A percentile compares a stretch with the other conserved stretches of the same genome.
Evolutionary conservation across 2,329 filamentous ascomycete genomes (phyloP).

Genomic region (Neopestalotiopsis clavispora): DNA sequence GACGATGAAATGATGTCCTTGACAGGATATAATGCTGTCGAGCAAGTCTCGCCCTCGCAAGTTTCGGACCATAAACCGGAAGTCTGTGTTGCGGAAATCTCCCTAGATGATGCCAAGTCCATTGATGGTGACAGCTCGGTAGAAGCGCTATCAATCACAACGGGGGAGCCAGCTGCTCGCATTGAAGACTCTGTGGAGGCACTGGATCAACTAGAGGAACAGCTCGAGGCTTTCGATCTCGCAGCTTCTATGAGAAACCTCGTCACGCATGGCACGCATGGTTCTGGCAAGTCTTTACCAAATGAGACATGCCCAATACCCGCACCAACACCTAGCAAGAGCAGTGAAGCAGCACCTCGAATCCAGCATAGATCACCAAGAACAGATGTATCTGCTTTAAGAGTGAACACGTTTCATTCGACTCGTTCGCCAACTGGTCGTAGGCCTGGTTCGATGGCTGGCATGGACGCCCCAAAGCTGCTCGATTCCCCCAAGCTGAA

Average conservation of each 20-base stretch:
- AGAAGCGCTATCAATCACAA: slow-evolving; percentile 40
- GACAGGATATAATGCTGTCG: slow-evolving; percentile 18
- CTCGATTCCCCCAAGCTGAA: slow-evolving; percentile 34
- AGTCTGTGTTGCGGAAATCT: slow-evolving; percentile 21
- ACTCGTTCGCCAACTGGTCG: slow-evolving; percentile 41
- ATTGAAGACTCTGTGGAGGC: slow-evolving; percentile 70
- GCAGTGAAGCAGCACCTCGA: neutral
- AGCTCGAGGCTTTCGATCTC: slow-evolving; percentile 57
- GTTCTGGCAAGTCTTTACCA: slow-evolving; percentile 19
- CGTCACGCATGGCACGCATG: slow-evolving; percentile 24
- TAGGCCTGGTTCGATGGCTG: slow-evolving; percentile 46
- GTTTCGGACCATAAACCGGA: slow-evolving; percentile 14
- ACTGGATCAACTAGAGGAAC: slow-evolving; percentile 65
- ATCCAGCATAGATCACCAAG: slow-evolving; percentile 16
- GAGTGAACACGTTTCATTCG: slow-evolving; percentile 44
- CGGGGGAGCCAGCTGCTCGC: slow-evolving; percentile 41
- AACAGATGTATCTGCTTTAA: slow-evolving; percentile 45
- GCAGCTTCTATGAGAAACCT: slow-evolving; percentile 31
- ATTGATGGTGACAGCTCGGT: slow-evolving; percentile 40
- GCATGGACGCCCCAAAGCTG: slow-evolving; percentile 37
- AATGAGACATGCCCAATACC: neutral
- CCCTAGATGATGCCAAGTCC: slow-evolving; percentile 30
- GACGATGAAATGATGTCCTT: slow-evolving; percentile 27
- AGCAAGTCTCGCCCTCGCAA: slow-evolving; percentile 25
- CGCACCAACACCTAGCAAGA: neutral